Conservation (phyloP, 164 flowering plant genomes). For the Litsea cubeba region DNA sequence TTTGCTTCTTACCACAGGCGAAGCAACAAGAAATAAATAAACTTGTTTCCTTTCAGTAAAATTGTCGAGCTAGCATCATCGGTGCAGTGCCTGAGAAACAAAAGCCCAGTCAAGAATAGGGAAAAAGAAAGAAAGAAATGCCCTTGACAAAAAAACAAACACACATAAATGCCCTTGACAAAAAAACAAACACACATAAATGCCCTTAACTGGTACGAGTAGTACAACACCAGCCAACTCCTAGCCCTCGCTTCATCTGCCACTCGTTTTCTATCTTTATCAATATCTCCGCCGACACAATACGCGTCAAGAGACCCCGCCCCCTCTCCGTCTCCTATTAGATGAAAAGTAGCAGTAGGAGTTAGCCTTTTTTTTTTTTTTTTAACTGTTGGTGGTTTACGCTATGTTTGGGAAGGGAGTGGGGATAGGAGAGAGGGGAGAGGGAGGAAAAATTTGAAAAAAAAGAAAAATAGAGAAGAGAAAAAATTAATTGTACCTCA, state of each 20-base stretch:
- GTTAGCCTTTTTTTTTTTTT: too few relatives aligned
- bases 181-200: background rate
- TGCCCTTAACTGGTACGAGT: background rate
- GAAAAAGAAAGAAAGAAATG: too few relatives aligned
- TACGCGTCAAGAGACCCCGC: slow-evolving; percentile 13
- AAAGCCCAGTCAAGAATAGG: background rate
- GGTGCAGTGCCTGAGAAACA: background rate
- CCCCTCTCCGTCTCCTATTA: too few relatives aligned
- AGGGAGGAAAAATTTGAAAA: too few relatives aligned
- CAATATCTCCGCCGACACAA: slow-evolving; percentile 39
- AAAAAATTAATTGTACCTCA: too few relatives aligned
- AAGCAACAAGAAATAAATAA: background rate
- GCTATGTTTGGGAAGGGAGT: too few relatives aligned
- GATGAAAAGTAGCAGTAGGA: too few relatives aligned
- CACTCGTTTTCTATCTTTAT: slow-evolving; percentile 20
- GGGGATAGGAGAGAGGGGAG: too few relatives aligned
- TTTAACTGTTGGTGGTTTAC: too few relatives aligned
- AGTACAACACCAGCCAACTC: background rate
- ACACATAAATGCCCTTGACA: background rate
- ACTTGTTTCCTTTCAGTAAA: slow-evolving; percentile 17
- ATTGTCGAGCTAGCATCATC: slow-evolving; percentile 20
- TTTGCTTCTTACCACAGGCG: slow-evolving; percentile 26
- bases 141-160: background rate
- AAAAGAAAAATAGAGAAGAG: too few relatives aligned
- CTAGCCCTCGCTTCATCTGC: slow-evolving; percentile 4